phyloP scores from a whole-genome alignment of 1,284 basidiomycete genomes.

The Takashimella tepidaria region DNA sequence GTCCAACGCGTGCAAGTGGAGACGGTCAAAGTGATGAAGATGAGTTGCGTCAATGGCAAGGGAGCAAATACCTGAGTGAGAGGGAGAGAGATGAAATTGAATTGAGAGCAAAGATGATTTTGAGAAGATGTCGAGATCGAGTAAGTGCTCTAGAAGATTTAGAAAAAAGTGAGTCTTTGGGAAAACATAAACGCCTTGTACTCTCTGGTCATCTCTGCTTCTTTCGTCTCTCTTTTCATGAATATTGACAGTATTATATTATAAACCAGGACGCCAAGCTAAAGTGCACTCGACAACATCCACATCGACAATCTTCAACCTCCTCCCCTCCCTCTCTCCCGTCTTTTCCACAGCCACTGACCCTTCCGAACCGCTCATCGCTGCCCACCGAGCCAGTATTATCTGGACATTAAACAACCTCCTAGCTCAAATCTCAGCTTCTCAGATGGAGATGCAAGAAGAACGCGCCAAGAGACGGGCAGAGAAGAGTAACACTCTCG shows the following conservation, averaged over 20 bases:
- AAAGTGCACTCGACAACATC: slow-evolving; percentile 14
- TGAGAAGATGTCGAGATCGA: slow-evolving; percentile 52
- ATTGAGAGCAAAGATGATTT: slow-evolving; percentile 52
- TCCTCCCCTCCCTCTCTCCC: slow-evolving; percentile 44
- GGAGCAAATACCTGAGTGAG: slow-evolving; percentile 51
- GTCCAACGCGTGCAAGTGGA: slow-evolving; percentile 2
- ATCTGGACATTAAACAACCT: slow-evolving; percentile 51
- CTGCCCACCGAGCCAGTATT: slow-evolving; percentile 51
- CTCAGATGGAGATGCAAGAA: slow-evolving; percentile 52
- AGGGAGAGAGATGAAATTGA: slow-evolving; percentile 57
- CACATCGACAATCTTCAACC: slow-evolving; percentile 25
- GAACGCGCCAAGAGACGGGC: slow-evolving; percentile 46
- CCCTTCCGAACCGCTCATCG: slow-evolving; percentile 39
- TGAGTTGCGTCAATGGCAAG: slow-evolving; percentile 38
- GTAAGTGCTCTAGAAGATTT: slow-evolving; percentile 50
- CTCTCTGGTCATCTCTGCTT: too few species aligned
- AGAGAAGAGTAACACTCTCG: slow-evolving; percentile 39
- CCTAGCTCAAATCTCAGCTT: slow-evolving; percentile 48
- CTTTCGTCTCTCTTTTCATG: too few species aligned
- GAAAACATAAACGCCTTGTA: too few species aligned
- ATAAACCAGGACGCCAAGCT: slow-evolving; percentile 23
- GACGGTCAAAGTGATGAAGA: slow-evolving; percentile 11
- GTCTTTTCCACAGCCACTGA: too few species aligned
- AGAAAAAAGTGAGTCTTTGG: slow-evolving; percentile 52
- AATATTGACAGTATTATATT: too few species aligned